Evolutionary conservation across 2,329 filamentous ascomycete species (phyloP).

Genomic region (Didymella sp.): DNA sequence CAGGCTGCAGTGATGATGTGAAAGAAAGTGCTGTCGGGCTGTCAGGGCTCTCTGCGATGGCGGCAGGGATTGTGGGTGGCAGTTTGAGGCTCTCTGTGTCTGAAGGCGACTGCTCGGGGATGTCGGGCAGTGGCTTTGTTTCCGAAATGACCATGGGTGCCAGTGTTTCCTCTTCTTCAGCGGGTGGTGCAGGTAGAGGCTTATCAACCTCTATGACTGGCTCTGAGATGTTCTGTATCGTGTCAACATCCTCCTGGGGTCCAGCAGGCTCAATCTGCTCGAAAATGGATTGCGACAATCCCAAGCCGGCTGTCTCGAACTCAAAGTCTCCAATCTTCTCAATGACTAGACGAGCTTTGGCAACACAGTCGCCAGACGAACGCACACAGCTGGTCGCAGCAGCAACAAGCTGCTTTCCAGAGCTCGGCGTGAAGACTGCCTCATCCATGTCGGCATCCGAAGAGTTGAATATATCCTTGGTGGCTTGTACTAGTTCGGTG

Average conservation of each 20-base stretch:
- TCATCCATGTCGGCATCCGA: slow-evolving; percentile 73
- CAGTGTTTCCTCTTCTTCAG: slow-evolving; percentile 49
- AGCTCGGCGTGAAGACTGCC: slow-evolving; percentile 79
- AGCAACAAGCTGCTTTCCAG: slow-evolving; percentile 75
- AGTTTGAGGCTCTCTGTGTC: slow-evolving; percentile 35
- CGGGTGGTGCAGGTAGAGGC: slow-evolving; percentile 47
- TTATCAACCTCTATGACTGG: slow-evolving; percentile 42
- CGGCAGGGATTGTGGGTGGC: slow-evolving; percentile 29
- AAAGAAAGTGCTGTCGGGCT: slow-evolving; percentile 49
- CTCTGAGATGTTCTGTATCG: slow-evolving; percentile 25
- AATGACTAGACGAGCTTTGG: slow-evolving; percentile 82
- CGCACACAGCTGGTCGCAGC: slow-evolving; percentile 89
- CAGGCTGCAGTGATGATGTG: slow-evolving; percentile 55
- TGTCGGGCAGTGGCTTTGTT: slow-evolving; percentile 72
- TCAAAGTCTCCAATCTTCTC: slow-evolving; percentile 92
- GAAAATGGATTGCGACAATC: slow-evolving; percentile 52
- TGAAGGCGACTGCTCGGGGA: slow-evolving; percentile 58
- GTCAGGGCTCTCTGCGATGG: slow-evolving; percentile 28
- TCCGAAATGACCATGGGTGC: slow-evolving; percentile 57
- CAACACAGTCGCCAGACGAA: slow-evolving; percentile 88
- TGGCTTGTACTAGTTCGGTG: slow-evolving; percentile 79
- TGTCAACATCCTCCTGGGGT: slow-evolving; percentile 21
- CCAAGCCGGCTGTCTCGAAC: slow-evolving; percentile 58
- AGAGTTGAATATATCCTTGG: slow-evolving; percentile 77
- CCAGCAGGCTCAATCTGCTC: slow-evolving; percentile 25